These are phyloP conservation scores for Cyclotella kingstonii DNA, from an alignment of 108 stramenopile species.

Conservation along the genomic window DNA sequence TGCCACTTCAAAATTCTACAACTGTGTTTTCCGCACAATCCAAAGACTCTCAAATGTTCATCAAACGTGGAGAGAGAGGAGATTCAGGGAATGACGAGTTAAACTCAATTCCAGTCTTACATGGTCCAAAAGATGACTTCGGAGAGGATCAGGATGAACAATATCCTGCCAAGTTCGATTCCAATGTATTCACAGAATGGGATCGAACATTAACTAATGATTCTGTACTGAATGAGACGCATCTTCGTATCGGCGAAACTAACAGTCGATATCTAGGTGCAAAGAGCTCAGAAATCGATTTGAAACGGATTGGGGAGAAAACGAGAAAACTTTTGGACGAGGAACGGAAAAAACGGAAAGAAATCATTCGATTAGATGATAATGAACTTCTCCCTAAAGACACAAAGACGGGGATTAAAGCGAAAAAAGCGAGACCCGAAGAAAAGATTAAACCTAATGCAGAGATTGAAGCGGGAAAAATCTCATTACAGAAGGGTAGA, in stretches of 20 bases:
- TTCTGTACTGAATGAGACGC: conserved; percentile 1
- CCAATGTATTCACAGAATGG: not conserved
- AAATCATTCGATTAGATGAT: conserved; percentile 57
- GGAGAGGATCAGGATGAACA: not conserved
- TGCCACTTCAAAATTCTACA: too few species aligned
- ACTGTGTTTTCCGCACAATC: too few species aligned
- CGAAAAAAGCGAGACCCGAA: conserved; percentile 7
- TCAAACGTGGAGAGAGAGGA: too few species aligned
- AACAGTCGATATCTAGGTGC: conserved; percentile 10
- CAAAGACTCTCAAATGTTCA: too few species aligned
- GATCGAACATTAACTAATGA: conserved; percentile 4
- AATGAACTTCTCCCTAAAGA: conserved; percentile 4
- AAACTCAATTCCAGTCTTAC: too few species aligned
- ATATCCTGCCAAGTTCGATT: not conserved
- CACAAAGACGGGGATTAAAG: conserved; percentile 4
- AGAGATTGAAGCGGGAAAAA: conserved; percentile 1
- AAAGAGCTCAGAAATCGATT: conserved; percentile 12
- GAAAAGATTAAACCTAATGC: conserved; percentile 18
- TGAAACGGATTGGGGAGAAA: conserved; percentile 62
- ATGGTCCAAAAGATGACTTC: too few species aligned
- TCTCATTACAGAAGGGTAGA: conserved; percentile 5
- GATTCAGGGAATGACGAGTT: too few species aligned
- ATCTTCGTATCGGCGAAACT: conserved; percentile 23
- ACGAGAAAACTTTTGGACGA: conserved; percentile 58
- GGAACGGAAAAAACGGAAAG: conserved; percentile 62